These are phyloP conservation scores for Raphidocelis subcapitata DNA, from an alignment of 139 green algal species.

Conservation along the genomic window DNA sequence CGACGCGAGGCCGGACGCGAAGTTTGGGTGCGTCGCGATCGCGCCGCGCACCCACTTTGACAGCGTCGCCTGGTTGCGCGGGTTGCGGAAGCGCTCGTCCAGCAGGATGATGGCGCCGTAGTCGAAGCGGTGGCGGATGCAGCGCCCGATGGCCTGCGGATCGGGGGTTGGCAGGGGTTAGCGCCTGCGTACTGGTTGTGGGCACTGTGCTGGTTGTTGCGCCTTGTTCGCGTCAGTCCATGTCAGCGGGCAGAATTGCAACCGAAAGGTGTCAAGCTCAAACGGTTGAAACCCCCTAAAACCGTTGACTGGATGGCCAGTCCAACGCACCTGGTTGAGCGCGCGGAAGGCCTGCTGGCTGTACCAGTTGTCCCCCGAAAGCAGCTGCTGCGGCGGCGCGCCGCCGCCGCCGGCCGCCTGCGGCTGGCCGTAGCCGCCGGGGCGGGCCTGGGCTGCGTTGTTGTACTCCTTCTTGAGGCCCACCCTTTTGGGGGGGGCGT, in stretches of 20 bases:
- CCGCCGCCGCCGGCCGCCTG: neutral
- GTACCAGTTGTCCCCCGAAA: slow-evolving; percentile 87
- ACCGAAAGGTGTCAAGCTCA: no score
- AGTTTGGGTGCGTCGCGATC: slow-evolving; percentile 16
- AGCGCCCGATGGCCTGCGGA: slow-evolving; percentile 81
- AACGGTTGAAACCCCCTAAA: no score
- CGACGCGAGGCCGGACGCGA: slow-evolving; percentile 32
- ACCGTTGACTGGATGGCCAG: no score
- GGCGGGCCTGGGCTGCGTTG: slow-evolving; percentile 22
- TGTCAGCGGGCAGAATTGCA: no score
- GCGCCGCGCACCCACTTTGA: slow-evolving; percentile 67
- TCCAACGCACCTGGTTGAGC: slow-evolving; percentile 77
- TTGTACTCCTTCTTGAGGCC: slow-evolving; percentile 85
- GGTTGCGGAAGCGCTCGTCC: slow-evolving; percentile 76
- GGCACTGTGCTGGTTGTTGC: no score
- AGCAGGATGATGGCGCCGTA: slow-evolving; percentile 95
- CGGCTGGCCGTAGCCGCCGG: neutral
- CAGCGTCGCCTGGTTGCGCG: slow-evolving; percentile 50
- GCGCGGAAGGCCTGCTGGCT: slow-evolving; percentile 91
- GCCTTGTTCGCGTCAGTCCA: no score
- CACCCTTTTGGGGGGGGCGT: slow-evolving; percentile 44
- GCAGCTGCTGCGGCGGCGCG: slow-evolving; percentile 3
- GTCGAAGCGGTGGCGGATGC: slow-evolving; percentile 91
- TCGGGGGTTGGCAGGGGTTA: neutral
- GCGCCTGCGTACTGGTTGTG: neutral